Evolutionary conservation across 805 yeast species (phyloP).

Genomic region (Monosporozyma yasuniensis): DNA sequence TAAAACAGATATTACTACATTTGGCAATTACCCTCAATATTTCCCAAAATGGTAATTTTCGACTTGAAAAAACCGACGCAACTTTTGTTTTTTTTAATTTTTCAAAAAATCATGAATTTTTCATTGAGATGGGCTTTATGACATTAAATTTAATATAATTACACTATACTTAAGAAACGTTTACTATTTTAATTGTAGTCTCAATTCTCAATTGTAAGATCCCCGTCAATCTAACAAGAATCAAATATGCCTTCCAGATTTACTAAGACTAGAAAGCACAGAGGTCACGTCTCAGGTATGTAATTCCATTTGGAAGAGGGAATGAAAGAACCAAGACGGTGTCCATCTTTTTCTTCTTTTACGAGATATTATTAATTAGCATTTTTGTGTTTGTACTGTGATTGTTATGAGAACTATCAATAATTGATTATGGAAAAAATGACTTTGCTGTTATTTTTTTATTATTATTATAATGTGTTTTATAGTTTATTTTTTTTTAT

Average conservation of each 20-base stretch:
- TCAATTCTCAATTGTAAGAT: conserved; percentile 2
- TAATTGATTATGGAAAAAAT: neutral
- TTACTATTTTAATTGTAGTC: too few relatives aligned
- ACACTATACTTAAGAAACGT: neutral
- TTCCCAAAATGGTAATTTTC: neutral
- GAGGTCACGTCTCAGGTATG: conserved; percentile 99
- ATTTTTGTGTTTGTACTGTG: neutral
- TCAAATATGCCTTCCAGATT: conserved; percentile 94
- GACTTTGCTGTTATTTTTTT: neutral
- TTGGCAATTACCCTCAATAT: neutral
- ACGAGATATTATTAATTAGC: too few relatives aligned
- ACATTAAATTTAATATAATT: neutral
- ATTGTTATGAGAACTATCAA: neutral
- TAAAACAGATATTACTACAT: neutral
- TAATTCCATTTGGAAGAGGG: conserved; percentile 34
- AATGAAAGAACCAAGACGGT: conserved; percentile 36
- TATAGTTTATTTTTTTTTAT: neutral
- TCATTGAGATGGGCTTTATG: neutral
- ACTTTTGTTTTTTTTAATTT: neutral
- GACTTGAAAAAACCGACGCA: conserved; percentile 1
- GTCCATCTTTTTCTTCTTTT: conserved; percentile 5
- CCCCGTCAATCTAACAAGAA: conserved; percentile 6
- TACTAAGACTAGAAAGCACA: conserved; percentile 99
- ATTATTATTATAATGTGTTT: neutral
- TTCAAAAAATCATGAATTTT: neutral